Evolutionary conservation across 2,329 filamentous ascomycete genomes (phyloP).

Genomic region (Pseudopyricularia javanii): DNA sequence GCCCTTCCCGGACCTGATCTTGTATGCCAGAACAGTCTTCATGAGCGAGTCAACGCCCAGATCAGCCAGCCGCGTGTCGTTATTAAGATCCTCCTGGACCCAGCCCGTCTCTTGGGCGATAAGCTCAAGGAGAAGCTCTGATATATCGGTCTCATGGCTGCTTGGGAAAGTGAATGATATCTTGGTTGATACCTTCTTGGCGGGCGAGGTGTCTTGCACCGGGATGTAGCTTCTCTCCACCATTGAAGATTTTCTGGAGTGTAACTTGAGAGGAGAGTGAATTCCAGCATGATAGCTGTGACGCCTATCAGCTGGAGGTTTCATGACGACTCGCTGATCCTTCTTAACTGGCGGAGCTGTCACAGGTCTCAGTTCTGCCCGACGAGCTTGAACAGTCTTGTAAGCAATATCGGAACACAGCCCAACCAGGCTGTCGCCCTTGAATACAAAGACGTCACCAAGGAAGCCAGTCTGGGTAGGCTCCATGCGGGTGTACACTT

Average conservation of each 20-base stretch:
- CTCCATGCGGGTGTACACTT: slow-evolving; percentile 23
- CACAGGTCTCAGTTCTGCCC: not conserved
- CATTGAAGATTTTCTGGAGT: not conserved
- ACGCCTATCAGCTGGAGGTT: not conserved
- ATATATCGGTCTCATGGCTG: not conserved
- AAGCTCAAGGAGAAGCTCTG: slow-evolving; percentile 6
- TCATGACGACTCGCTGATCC: not conserved
- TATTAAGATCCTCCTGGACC: slow-evolving; percentile 30
- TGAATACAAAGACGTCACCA: slow-evolving; percentile 23
- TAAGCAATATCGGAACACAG: slow-evolving; percentile 21
- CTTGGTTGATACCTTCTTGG: not conserved
- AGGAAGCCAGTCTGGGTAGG: slow-evolving; percentile 12
- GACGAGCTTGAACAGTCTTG: slow-evolving; percentile 7
- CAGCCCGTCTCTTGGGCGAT: slow-evolving; percentile 46
- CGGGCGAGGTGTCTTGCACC: not conserved
- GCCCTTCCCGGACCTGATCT: slow-evolving; percentile 17
- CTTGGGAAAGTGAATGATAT: too few relatives aligned
- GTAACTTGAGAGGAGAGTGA: not conserved
- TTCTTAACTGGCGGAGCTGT: not conserved
- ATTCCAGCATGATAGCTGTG: not conserved
- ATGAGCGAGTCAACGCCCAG: slow-evolving; percentile 25
- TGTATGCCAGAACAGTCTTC: slow-evolving; percentile 20
- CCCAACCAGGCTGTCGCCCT: slow-evolving; percentile 18
- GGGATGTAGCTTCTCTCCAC: not conserved
- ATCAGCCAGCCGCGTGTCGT: slow-evolving; percentile 19